These are phyloP conservation scores for Fraxinus americana DNA, from an alignment of 257 asterid species.

Conservation along the genomic window DNA sequence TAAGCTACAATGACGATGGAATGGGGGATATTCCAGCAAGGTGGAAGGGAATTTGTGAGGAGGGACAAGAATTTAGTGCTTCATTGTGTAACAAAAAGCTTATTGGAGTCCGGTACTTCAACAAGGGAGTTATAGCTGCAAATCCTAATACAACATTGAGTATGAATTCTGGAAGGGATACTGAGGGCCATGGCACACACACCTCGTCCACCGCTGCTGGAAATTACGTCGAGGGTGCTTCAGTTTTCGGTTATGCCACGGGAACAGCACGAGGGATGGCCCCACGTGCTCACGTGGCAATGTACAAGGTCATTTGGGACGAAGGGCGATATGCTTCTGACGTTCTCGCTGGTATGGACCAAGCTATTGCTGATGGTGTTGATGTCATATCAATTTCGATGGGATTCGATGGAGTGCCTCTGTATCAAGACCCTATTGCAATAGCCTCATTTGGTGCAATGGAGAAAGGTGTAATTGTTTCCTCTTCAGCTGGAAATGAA, in stretches of 20 bases:
- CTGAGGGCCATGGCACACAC: conserved; percentile 43
- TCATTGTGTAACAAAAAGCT: conserved; percentile 41
- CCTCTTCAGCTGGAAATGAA: conserved; percentile 44
- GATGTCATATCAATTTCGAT: conserved; percentile 47
- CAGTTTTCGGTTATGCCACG: conserved; percentile 38
- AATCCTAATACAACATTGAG: conserved; percentile 29
- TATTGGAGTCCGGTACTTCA: conserved; percentile 43
- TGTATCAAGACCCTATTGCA: conserved; percentile 41
- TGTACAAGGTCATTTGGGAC: conserved; percentile 41
- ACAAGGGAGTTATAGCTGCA: conserved; percentile 35
- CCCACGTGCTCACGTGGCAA: conserved; percentile 41
- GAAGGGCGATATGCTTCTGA: conserved; percentile 42
- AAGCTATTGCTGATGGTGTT: conserved; percentile 52
- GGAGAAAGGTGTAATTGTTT: conserved; percentile 43
- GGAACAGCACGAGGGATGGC: conserved; percentile 48
- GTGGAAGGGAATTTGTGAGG: conserved; percentile 58
- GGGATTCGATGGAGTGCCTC: conserved; percentile 19
- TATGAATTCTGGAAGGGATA: conserved; percentile 43
- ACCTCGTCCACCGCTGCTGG: conserved; percentile 40
- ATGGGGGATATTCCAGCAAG: conserved; percentile 44
- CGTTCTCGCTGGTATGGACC: conserved; percentile 46
- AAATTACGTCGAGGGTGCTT: conserved; percentile 37
- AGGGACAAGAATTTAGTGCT: conserved; percentile 39
- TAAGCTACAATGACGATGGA: conserved; percentile 48
- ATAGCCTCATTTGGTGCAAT: conserved; percentile 47